Conservation (phyloP, 2,329 filamentous ascomycete genomes). For the Mycosphaerella sp. region DNA sequence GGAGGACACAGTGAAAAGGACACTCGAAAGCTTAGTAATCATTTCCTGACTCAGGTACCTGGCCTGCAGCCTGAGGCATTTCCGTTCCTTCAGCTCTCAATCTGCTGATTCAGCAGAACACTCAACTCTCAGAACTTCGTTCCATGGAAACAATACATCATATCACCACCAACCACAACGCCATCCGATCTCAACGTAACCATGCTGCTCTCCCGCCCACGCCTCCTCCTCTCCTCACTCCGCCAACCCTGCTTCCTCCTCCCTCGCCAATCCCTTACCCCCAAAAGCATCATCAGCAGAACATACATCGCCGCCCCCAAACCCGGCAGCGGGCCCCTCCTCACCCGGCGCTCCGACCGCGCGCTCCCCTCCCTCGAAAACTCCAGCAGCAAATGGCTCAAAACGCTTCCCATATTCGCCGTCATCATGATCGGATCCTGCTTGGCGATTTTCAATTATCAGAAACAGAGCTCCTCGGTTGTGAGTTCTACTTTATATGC, state of each 20-base stretch:
- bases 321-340: conserved; percentile 46
- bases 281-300: conserved; percentile 25
- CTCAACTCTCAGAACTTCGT: neutral
- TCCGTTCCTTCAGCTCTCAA: too few species aligned
- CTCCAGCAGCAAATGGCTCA: conserved; percentile 34
- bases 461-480: conserved; percentile 76
- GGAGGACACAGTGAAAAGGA: too few species aligned
- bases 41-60: too few species aligned
- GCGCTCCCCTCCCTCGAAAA: conserved; percentile 43
- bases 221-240: conserved; percentile 11
- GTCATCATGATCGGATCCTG: conserved; percentile 62
- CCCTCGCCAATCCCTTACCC: neutral
- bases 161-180: conserved; percentile 6
- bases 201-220: conserved; percentile 28
- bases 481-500: conserved; percentile 86
- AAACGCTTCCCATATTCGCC: conserved; percentile 75
- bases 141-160: neutral
- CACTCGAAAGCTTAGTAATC: too few species aligned
- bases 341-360: conserved; percentile 48
- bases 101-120: too few species aligned
- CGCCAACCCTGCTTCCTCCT: neutral
- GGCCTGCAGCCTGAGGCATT: too few species aligned
- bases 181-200: neutral
- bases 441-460: conserved; percentile 97
- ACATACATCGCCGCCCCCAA: conserved; percentile 47